Conservation (phyloP, 106 monocot genomes). For the Triglochin maritima region DNA sequence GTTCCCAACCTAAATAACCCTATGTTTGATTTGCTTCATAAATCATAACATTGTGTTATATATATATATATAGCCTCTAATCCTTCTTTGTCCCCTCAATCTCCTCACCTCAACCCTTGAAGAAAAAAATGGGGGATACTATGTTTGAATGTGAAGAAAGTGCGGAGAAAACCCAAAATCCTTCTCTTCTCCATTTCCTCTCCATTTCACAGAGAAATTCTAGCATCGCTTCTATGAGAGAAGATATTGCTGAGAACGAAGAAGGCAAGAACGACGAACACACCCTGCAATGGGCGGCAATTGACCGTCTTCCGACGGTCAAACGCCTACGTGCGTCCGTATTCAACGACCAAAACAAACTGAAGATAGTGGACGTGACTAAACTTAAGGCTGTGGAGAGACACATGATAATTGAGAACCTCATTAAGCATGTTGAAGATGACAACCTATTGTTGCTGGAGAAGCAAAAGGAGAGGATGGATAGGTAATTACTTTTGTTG, state of each 20-base stretch:
- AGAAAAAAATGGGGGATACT: too few relatives aligned
- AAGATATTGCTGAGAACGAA: conserved; percentile 13
- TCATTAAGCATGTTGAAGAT: conserved; percentile 27
- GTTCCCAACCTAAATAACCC: too few relatives aligned
- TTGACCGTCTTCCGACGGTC: conserved; percentile 37
- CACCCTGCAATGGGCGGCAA: conserved; percentile 43
- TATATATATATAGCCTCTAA: too few relatives aligned
- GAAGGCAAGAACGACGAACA: conserved; percentile 44
- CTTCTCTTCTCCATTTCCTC: too few relatives aligned
- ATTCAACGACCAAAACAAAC: conserved; percentile 2
- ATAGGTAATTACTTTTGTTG: conserved; percentile 1
- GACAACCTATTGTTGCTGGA: conserved; percentile 3
- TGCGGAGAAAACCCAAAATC: too few relatives aligned
- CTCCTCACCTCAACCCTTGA: too few relatives aligned
- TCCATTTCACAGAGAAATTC: conserved; percentile 12
- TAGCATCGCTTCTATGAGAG: conserved; percentile 1
- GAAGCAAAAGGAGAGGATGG: conserved; percentile 10
- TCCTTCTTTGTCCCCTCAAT: too few relatives aligned
- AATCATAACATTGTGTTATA: too few relatives aligned
- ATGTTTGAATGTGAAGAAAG: too few relatives aligned
- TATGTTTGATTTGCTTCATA: too few relatives aligned
- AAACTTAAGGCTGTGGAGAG: conserved; percentile 33
- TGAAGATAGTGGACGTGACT: conserved; percentile 28
- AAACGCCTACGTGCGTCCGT: conserved; percentile 20
- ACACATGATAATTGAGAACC: conserved; percentile 38